Conservation (phyloP, 164 flowering plant genomes). For the Vitis rotundifolia region DNA sequence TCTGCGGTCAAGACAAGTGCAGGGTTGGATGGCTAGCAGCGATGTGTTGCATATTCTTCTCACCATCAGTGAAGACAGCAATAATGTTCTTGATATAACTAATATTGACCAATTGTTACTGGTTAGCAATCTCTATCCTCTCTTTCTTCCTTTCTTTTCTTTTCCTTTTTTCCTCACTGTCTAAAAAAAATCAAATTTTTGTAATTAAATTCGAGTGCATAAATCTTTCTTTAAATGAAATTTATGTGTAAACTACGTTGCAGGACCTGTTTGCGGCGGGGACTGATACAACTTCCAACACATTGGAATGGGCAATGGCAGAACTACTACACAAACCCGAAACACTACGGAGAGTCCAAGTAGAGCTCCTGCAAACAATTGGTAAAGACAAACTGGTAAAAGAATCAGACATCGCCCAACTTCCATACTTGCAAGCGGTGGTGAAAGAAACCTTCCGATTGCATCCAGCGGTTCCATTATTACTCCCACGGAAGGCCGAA, state of each 20-base stretch:
- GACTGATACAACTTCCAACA: constrained; percentile 39
- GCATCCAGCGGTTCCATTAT: constrained; percentile 37
- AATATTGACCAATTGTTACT: constrained; percentile 14
- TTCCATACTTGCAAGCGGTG: constrained; percentile 31
- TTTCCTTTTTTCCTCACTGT: too few relatives aligned
- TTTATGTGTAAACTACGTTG: too few relatives aligned
- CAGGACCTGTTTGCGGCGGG: constrained; percentile 45
- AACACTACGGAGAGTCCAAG: constrained; percentile 13
- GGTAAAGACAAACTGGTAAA: constrained; percentile 27
- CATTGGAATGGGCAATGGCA: constrained; percentile 43
- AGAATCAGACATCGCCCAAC: constrained; percentile 33
- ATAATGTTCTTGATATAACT: constrained; percentile 7
- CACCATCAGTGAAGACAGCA: constrained; percentile 16
- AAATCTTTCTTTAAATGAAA: too few relatives aligned
- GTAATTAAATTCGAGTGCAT: too few relatives aligned
- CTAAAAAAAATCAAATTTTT: too few relatives aligned
- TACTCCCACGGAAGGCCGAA: constrained; percentile 28
- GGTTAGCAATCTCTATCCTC: constrained; percentile 11
- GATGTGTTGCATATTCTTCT: constrained; percentile 38
- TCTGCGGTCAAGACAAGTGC: constrained; percentile 7
- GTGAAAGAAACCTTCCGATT: constrained; percentile 39
- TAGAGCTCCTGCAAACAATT: constrained; percentile 30
- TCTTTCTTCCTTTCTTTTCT: too few relatives aligned
- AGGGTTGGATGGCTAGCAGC: neutral
- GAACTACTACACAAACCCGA: constrained; percentile 29